These are phyloP conservation scores for Kluyveromyces sp. DNA, from an alignment of 1,139 yeast genomes.

Conservation along the genomic window DNA sequence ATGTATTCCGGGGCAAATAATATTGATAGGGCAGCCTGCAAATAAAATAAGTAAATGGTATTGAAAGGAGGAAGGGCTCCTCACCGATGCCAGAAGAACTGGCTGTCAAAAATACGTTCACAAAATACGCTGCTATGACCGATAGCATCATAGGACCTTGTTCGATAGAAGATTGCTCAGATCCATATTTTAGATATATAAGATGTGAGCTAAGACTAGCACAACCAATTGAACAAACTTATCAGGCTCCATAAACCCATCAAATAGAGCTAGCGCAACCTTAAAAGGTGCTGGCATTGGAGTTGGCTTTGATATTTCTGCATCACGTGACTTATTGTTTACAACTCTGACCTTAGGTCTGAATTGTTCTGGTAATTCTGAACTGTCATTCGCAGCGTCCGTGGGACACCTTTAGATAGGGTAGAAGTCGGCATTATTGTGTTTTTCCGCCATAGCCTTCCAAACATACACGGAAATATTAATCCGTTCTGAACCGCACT, in stretches of 20 bases:
- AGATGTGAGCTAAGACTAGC: slow-evolving; percentile 13
- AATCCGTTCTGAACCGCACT: not conserved
- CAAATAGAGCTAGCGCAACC: not conserved
- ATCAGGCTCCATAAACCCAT: slow-evolving; percentile 10
- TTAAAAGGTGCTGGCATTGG: too few relatives aligned
- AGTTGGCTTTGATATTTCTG: too few relatives aligned
- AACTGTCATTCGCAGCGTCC: not conserved
- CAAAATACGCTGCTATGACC: not conserved
- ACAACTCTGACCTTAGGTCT: not conserved
- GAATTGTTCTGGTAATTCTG: not conserved
- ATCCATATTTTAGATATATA: slow-evolving; percentile 8
- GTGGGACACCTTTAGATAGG: not conserved
- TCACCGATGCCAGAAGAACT: not conserved
- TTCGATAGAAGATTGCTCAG: not conserved
- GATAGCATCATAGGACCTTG: not conserved
- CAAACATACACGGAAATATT: too few relatives aligned
- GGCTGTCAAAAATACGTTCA: not conserved
- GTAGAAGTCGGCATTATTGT: not conserved
- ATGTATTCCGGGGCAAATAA: slow-evolving; percentile 15
- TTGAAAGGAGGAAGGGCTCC: slow-evolving; percentile 13
- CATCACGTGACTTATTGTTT: not conserved
- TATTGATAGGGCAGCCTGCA: slow-evolving; percentile 22
- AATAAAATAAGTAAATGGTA: slow-evolving; percentile 19
- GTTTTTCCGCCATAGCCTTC: too few relatives aligned
- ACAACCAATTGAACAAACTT: slow-evolving; percentile 12